Evolutionary conservation across 2,329 filamentous ascomycete species (phyloP), one percentile per base, ranked within the genome.

Genomic region (Byssothecium circinans): DNA sequence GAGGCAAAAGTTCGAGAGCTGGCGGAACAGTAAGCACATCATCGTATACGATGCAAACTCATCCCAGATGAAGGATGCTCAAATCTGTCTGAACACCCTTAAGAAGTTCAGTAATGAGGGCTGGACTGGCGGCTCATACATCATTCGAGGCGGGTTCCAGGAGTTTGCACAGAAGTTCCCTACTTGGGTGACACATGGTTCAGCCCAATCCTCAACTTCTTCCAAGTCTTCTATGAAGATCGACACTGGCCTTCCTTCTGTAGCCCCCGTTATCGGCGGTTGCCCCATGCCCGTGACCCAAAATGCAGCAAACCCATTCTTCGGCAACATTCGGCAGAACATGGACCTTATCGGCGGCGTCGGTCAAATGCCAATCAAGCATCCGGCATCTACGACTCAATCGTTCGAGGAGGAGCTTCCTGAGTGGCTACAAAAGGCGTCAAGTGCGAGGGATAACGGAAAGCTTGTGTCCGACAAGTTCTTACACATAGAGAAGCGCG

Each of bases 281-380:
- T 95, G 95, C 53, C 82, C 84, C 49, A 84, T 97, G 68, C 94
- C 94, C 1, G 75, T 76, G 32, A 79, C 82, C 0, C 80, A 83
- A 55, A 84, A 84, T 50, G 82, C 83, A 1, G 80, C 84, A 0
- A 95, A 95, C 60, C 91, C 92, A 0, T 97, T 99, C 75, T 97
- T 97, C 69, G 85, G 85, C 52, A 97, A 96, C 56, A 97, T 99
- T 60, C 85, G 94, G 35, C 94, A 97, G 69, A 96, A 97, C 55
- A 92, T 95, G 83, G 94, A 97, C 64, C 78, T 99, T 15, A 87
- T 95, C 25, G 91, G 90, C 57, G 94, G 94, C 17, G 92, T 97
- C 10, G 94, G 94, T 0, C 91, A 95, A 60, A 84, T 86, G 54
- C 66, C 81, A 12, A 62, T 88, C 47, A 83, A 82, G 59, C 71